Base-by-base conservation (phyloP, 2,329 filamentous ascomycete genomes). In the Mycosphaerella arachidis region DNA sequence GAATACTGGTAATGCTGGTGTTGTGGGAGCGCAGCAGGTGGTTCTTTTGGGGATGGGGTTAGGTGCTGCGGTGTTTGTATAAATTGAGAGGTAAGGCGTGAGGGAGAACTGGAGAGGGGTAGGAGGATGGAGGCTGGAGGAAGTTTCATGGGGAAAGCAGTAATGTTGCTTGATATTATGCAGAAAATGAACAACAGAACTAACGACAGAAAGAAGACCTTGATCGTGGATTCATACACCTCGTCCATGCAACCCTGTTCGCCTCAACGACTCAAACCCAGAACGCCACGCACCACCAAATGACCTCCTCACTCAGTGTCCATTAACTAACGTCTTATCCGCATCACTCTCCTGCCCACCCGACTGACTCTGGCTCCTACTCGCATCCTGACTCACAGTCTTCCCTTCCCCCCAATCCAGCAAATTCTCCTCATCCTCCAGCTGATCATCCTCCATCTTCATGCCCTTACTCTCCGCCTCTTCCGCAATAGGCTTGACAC, bases 401-500 rank as follows among this genome's bases (percentile, higher is more conserved):
- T 65, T 52, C 1, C 60, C 63, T 31, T 65, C 61, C 6, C 63
- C 65, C 65, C 65, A 67, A 54, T 67, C 62, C 20, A 67, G 57
- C 62, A 63, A 61, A 12, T 64, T 61, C 37, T 66, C 64, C 43
- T 64, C 62, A 48, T 63, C 61, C 4, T 53, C 50, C 20, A 71
- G 65, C 12, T 58, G 57, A 45, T 67, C 66, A 16, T 68, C 62
- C 56, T 70, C 68, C 55, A 68, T 63, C 58, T 75, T 75, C 57
- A 72, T 66, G 31, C 74, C 73, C 60, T 75, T 74, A 33, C 69
- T 59, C 56, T 68, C 60, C 18, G 62, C 68, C 35, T 68, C 67
- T 54, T 77, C 73, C 33, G 71, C 68, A 31, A 77, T 73, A 9
- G 70, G 71, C 53, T 77, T 70, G 60, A 76, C 69, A 16, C 72